Evolutionary conservation across 2,329 filamentous ascomycete genomes (phyloP).

Genomic region (Penicillium janthinellum): DNA sequence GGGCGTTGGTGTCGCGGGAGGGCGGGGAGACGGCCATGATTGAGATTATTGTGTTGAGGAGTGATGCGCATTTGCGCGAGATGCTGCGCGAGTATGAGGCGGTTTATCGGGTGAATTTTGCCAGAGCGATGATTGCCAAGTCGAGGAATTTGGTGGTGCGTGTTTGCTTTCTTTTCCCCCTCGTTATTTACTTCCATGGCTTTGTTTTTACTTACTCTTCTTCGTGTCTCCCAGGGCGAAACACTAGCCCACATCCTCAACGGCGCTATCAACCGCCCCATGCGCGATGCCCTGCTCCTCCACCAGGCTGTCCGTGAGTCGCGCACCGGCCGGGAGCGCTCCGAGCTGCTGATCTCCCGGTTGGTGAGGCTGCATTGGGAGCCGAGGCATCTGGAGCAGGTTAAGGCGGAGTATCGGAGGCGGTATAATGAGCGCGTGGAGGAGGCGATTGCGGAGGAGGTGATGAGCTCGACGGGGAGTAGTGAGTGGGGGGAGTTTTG

Average conservation of each 20-base stretch:
- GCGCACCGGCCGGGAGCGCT: constrained; percentile 70
- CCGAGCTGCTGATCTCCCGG: constrained; percentile 83
- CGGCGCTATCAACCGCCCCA: constrained; percentile 91
- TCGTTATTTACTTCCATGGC: too few species aligned
- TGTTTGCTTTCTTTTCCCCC: constrained; percentile 30
- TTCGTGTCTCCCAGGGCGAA: constrained; percentile 68
- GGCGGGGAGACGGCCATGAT: constrained; percentile 90
- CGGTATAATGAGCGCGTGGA: constrained; percentile 75
- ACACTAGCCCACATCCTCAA: constrained; percentile 93
- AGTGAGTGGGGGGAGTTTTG: constrained; percentile 76
- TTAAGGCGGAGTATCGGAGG: constrained; percentile 78
- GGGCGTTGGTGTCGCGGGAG: constrained; percentile 68
- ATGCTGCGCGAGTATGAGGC: constrained; percentile 76
- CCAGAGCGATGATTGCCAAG: constrained; percentile 81
- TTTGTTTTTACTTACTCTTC: background rate
- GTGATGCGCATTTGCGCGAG: constrained; percentile 78
- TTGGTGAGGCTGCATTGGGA: constrained; percentile 95
- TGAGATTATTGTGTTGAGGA: constrained; percentile 75
- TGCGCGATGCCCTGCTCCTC: constrained; percentile 86
- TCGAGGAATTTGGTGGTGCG: constrained; percentile 89
- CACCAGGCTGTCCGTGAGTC: constrained; percentile 84
- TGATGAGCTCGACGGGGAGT: constrained; percentile 55
- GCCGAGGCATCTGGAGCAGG: constrained; percentile 71
- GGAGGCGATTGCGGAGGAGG: constrained; percentile 75
- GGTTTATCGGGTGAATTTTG: constrained; percentile 77